Evolutionary conservation across 2,329 filamentous ascomycete genomes (phyloP).

Genomic region (Pezicula radicicola): DNA sequence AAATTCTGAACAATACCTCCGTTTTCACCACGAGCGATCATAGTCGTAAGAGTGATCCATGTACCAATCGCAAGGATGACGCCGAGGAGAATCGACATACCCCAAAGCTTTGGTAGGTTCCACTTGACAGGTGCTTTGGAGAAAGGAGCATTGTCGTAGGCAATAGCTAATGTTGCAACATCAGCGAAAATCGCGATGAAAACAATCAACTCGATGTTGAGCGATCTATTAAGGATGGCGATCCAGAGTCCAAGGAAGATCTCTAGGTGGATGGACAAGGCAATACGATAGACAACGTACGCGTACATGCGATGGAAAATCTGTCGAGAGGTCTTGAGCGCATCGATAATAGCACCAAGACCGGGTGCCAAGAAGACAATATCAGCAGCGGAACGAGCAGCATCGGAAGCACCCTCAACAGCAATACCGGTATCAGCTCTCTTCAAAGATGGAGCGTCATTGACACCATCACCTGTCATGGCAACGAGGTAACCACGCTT

Average conservation of each 20-base stretch:
- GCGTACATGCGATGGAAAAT: conserved; percentile 98
- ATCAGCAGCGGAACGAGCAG: conserved; percentile 85
- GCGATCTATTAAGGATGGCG: conserved; percentile 76
- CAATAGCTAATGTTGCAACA: conserved; percentile 87
- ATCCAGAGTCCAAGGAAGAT: conserved; percentile 93
- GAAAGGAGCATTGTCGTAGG: conserved; percentile 89
- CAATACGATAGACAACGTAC: conserved; percentile 94
- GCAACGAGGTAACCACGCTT: conserved; percentile 91
- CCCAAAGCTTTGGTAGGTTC: conserved; percentile 93
- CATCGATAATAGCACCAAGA: conserved; percentile 89
- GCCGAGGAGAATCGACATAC: conserved; percentile 83
- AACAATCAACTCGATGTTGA: conserved; percentile 85
- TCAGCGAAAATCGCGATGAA: conserved; percentile 96
- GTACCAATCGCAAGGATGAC: conserved; percentile 78
- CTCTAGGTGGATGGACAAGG: conserved; percentile 85
- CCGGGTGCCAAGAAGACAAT: conserved; percentile 92
- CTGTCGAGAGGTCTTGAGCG: conserved; percentile 87
- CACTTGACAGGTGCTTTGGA: conserved; percentile 87
- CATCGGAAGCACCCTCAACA: conserved; percentile 87
- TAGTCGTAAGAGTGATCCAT: conserved; percentile 87
- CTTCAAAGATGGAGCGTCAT: conserved; percentile 88
- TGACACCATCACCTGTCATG: conserved; percentile 96
- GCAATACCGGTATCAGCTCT: conserved; percentile 97
- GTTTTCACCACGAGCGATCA: conserved; percentile 63
- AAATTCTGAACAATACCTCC: conserved; percentile 90